Conservation (phyloP, 2,329 filamentous ascomycete genomes). For the Mycosphaerelloides madeirae region DNA sequence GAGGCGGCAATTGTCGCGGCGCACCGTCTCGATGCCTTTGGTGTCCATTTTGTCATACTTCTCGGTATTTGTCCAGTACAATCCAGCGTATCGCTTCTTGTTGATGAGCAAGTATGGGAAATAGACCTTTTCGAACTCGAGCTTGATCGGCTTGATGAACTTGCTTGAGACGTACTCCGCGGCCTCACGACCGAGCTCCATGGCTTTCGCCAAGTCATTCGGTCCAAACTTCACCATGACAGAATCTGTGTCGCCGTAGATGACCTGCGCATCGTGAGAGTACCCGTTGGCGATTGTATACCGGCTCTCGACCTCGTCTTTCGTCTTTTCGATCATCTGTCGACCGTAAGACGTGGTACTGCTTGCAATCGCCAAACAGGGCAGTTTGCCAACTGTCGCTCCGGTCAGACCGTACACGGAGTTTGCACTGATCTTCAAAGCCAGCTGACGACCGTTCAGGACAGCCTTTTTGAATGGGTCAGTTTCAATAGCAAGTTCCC, state of each 20-base stretch:
- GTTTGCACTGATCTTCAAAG: slow-evolving; percentile 94
- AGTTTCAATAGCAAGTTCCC: slow-evolving; percentile 79
- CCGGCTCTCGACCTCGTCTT: slow-evolving; percentile 83
- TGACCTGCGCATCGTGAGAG: slow-evolving; percentile 88
- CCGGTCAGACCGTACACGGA: slow-evolving; percentile 96
- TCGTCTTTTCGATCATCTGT: slow-evolving; percentile 98
- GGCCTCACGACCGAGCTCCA: slow-evolving; percentile 93
- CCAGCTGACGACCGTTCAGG: slow-evolving; percentile 91
- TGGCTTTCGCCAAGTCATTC: slow-evolving; percentile 76
- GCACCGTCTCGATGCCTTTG: slow-evolving; percentile 97
- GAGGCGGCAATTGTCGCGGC: slow-evolving; percentile 90
- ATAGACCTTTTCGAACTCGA: slow-evolving; percentile 99
- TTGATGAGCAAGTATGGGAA: slow-evolving; percentile 98
- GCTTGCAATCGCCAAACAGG: slow-evolving; percentile 90
- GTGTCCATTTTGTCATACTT: slow-evolving; percentile 99
- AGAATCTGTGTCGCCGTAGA: slow-evolving; percentile 98
- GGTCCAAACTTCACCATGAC: slow-evolving; percentile 99
- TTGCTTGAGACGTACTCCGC: slow-evolving; percentile 83
- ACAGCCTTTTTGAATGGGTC: slow-evolving; percentile 98
- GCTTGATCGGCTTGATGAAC: slow-evolving; percentile 94
- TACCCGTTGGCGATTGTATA: slow-evolving; percentile 95
- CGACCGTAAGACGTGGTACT: slow-evolving; percentile 96
- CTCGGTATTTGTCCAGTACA: slow-evolving; percentile 91
- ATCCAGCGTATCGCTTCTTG: slow-evolving; percentile 97
- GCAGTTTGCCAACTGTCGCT: slow-evolving; percentile 91